Evolutionary conservation across 768 basidiomycete species (phyloP), one percentile per base, ranked within the genome.

Genomic region (Mycena filopes): DNA sequence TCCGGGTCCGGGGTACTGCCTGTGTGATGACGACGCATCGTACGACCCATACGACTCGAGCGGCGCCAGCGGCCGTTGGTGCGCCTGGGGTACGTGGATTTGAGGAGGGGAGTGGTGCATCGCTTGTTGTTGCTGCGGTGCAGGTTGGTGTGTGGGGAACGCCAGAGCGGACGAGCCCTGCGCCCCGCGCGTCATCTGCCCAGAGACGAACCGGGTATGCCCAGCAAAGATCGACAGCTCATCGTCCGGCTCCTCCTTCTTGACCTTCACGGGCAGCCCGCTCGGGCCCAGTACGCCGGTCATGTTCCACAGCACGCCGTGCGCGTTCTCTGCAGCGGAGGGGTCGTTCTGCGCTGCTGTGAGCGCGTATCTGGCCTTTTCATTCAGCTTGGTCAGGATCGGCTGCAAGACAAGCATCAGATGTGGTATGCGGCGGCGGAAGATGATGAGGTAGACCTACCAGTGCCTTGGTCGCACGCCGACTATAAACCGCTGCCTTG

Each of bases 141-240:
- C 29, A 18, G 25, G 38, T 23, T 48, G 67, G 40, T 55, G 59
- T 29, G 71, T 59, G 26, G 69, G 63, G 54, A 61, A 61, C 43
- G 51, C 43, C 13, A 49, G 15, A 16, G 28, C 1, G 2, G 54
- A 55, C n/a, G 38, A 5, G 4, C 41, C 42, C 21, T 23, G 23
- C 38, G n/a, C 50, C 7, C 54, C 50, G 21, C 57, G 70, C 36
- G 71, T 76, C 59, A 72, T 77, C 69, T 83, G 82, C 10, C 80
- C 77, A 3, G 87, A 84, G 16, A 91, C 84, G 42, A 92, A 85
- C 11, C 86, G 81, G 0, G 86, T 89, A 62, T 86, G 85, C 5
- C 91, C 91, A 0, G 89, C 86, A 70, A 92, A 89, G 46, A 92
- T 89, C 0, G 86, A 80, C 5, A 93, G 79, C 65, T 90, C 91